Evolutionary conservation across 139 green algal species (phyloP).

Genomic region (Tetradesmus lagerheimii): DNA sequence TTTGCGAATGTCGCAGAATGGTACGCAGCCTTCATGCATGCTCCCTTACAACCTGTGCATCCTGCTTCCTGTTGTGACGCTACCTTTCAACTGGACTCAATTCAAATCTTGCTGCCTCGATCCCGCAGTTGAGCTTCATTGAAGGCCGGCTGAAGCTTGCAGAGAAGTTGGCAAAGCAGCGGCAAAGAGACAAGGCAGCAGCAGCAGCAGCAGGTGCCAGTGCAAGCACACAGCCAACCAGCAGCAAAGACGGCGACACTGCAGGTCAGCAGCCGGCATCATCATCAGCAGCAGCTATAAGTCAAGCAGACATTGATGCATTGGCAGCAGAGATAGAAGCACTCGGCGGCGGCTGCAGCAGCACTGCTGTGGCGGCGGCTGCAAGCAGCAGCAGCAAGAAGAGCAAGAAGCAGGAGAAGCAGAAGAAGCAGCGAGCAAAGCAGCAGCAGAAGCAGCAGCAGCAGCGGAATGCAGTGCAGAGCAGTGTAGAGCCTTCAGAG

Average conservation of each 20-base stretch:
- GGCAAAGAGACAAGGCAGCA: not conserved
- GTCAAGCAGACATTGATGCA: conserved; percentile 20
- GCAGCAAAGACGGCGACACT: not conserved
- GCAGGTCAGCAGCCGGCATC: not conserved
- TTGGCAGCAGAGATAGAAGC: conserved; percentile 30
- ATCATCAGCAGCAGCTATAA: not conserved
- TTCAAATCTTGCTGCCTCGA: no score
- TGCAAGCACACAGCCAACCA: no score
- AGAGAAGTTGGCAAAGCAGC: not conserved
- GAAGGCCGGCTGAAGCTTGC: conserved; percentile 31
- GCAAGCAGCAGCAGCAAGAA: not conserved
- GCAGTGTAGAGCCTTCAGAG: no score
- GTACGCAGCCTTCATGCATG: no score
- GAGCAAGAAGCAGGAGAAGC: conserved; percentile 14
- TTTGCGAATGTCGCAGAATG: no score
- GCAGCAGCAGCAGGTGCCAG: not conserved
- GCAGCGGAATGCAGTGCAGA: not conserved
- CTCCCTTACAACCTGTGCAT: no score
- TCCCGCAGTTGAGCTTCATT: conserved; percentile 5
- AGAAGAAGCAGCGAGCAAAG: conserved; percentile 14
- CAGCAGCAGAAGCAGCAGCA: conserved; percentile 25
- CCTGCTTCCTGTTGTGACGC: no score
- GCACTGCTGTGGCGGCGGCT: no score
- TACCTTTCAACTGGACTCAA: no score
- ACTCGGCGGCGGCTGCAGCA: not conserved